phyloP scores from a whole-genome alignment of 108 stramenopile species.

The Aurantiochytrium sp. region DNA sequence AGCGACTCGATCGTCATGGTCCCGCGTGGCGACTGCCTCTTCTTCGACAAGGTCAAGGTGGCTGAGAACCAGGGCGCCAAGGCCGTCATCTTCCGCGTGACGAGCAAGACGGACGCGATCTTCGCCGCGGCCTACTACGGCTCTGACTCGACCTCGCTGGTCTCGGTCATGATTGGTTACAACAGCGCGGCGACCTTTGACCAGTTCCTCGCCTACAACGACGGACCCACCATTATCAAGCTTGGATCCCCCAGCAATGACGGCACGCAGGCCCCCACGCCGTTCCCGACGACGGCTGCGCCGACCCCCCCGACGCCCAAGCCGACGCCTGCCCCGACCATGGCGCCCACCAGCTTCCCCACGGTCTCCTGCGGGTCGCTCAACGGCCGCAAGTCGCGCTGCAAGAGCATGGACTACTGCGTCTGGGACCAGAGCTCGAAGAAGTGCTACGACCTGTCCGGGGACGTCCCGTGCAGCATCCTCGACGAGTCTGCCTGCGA shows the following conservation, averaged over 20 bases:
- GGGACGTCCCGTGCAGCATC: neutral
- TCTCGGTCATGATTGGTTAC: neutral
- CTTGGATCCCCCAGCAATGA: neutral
- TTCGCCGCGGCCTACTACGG: neutral
- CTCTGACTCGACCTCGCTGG: neutral
- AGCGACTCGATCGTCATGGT: neutral
- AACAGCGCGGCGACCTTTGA: neutral
- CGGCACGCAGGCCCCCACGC: neutral
- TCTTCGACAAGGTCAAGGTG: neutral
- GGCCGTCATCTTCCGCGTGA: neutral
- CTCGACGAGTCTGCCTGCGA: neutral
- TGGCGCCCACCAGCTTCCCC: neutral
- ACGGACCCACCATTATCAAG: neutral
- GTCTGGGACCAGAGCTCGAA: neutral
- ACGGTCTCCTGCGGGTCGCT: neutral
- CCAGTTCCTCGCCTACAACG: neutral
- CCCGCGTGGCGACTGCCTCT: neutral
- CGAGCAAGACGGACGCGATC: neutral
- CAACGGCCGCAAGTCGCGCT: neutral
- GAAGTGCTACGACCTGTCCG: neutral
- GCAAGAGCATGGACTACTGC: neutral
- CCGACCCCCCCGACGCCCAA: neutral
- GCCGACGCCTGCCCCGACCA: neutral
- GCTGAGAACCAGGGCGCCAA: slow-evolving; percentile 6
- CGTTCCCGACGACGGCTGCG: neutral